Base-by-base conservation (phyloP, 495 filamentous ascomycete species). In the Terfezia boudieri region DNA sequence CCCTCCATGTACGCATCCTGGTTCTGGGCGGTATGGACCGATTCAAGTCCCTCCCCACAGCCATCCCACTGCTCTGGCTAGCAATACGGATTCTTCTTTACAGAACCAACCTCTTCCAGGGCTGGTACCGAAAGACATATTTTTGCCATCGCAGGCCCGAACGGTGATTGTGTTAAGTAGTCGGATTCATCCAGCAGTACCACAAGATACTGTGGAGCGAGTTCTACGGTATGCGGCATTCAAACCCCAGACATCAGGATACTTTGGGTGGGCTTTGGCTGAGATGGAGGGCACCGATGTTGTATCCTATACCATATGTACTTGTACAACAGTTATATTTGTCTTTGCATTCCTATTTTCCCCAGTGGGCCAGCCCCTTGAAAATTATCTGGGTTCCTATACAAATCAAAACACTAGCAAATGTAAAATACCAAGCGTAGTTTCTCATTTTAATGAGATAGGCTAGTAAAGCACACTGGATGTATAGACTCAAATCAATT, bases 91-190 rank as follows among this genome's bases (percentile, higher is more conserved):
- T 63, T 63, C 53, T 52, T 55, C 20, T 63, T 63, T 43, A 48
- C 20, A 52, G 54, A 38, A 50, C 37, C 16, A 37, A 53, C 11
- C 37, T 61, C 41, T 37, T 57, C 9, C 16, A 16, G 2, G 55
- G 50, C 4, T 63, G 61, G 61, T 63, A 63, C 38, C 57, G 60
- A 16, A 57, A 53, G n/a, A 49, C 36, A 7, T 59, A 63, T 52
- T 63, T 46, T 46, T 1, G 41, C 41, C 41, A 20, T 46, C 41
- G 8, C 41, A 20, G 41, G 1, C 14, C 17, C 12, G 2, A 14
- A 46, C 17, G 41, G 41, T 1, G 41, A 46, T 8, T 14, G 17
- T 46, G 12, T 46, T 46, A 14, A n/a, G 41, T 46, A 20, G 41
- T n/a, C n/a, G n/a, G 41, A 4, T 46, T 46, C 41, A 46, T 46